Base-by-base conservation (phyloP, 768 basidiomycete genomes). In the Suillus decipiens region DNA sequence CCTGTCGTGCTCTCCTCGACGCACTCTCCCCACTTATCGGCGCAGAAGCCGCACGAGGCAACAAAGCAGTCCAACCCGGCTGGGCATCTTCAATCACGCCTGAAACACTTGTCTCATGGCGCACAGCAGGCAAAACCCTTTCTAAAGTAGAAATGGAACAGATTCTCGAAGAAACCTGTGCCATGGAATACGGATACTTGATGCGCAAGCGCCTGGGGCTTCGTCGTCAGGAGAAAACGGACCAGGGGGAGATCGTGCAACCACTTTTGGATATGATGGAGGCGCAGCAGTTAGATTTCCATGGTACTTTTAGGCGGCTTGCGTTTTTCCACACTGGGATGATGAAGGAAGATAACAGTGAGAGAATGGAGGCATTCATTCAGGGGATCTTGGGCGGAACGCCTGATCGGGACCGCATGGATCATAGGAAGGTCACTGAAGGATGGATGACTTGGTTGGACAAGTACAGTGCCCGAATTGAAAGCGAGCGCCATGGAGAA, bases 171-270 rank as follows among this genome's bases (percentile, higher is more conserved):
- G 78, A 84, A 59, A 82, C 80, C 0, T 89, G 84, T 69, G 79
- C 85, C 5, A 71, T 72, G 17, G 88, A 90, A 67, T 97, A 95
- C 73, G 84, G 81, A 55, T 67, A 72, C 28, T 75, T 90, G 31
- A 87, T 96, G 85, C 83, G 88, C 66, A 88, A 87, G 88, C 89
- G 95, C 12, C 88, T 98, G 34, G 95, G 89, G 0, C 80, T 99
- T 37, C 81, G 83, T 50, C 80, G 79, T n/a, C 67, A 77, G 34
- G 80, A 85, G 28, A 61, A 79, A 2, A 77, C 73, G 1, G 95
- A 97, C 76, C 88, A 91, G 62, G 70, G 76, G 1, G 69, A 73
- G 42, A 71, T 96, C 47, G 79, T 89, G 65, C 81, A 81, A 9
- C 89, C 90, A 1, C 81, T 96, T 47, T 80, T 98, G n/a, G 80